A percentile compares a stretch with the other conserved stretches of the same genome.
Conservation (phyloP, 2,329 filamentous ascomycete genomes). For the Clarireedia sp. region DNA sequence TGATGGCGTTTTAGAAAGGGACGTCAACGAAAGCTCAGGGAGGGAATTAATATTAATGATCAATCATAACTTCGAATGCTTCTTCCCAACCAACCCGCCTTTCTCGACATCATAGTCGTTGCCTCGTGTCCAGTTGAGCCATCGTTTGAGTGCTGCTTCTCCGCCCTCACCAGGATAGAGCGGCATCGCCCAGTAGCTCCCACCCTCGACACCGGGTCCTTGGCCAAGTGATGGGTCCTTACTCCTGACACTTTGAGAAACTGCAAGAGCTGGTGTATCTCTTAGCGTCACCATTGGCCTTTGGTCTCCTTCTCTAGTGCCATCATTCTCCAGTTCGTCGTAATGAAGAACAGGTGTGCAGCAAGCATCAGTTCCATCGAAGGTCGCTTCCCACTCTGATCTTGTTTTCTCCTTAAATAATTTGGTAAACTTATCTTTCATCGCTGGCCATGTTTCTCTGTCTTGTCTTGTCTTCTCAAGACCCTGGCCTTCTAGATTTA, state of each 20-base stretch:
- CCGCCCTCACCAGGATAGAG: slow-evolving; percentile 65
- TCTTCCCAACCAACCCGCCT: slow-evolving; percentile 50
- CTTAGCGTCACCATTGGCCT: slow-evolving; percentile 61
- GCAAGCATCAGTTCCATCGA: slow-evolving; percentile 88
- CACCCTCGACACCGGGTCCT: slow-evolving; percentile 55
- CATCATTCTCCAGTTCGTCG: slow-evolving; percentile 52
- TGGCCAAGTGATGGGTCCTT: slow-evolving; percentile 41
- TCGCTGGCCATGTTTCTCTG: slow-evolving; percentile 55
- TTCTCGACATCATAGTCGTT: slow-evolving; percentile 59
- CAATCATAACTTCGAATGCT: slow-evolving; percentile 36
- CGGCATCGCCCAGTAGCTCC: slow-evolving; percentile 54
- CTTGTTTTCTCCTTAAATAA: slow-evolving; percentile 65
- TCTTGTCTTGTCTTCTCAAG: slow-evolving; percentile 52
- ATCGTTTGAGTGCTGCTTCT: slow-evolving; percentile 57
- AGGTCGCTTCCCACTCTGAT: slow-evolving; percentile 73
- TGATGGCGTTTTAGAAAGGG: slow-evolving; percentile 2
- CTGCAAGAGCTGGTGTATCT: slow-evolving; percentile 59
- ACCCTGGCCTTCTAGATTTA: slow-evolving; percentile 48
- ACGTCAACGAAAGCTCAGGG: background rate
- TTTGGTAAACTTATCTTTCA: slow-evolving; percentile 52
- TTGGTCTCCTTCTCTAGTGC: slow-evolving; percentile 56
- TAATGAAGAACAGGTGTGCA: slow-evolving; percentile 81
- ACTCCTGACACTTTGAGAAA: slow-evolving; percentile 39
- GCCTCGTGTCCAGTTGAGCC: slow-evolving; percentile 72
- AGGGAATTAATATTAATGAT: background rate